Conservation (phyloP, 805 yeast genomes). For the Ogataea kodamae region DNA sequence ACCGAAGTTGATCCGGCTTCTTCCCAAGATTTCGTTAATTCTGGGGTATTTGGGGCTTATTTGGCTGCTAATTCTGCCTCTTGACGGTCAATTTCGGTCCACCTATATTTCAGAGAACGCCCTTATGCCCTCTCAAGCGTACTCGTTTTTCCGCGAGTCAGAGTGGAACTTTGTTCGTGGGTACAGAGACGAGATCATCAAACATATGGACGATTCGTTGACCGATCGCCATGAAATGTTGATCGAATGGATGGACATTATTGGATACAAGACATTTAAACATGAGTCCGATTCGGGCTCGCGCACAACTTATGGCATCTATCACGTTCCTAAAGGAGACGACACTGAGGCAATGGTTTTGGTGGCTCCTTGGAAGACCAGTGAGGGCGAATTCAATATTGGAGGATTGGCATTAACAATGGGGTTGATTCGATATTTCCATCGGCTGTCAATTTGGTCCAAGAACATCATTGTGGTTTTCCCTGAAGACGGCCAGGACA, state of each 20-base stretch:
- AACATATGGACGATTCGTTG: constrained; percentile 34
- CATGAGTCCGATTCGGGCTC: constrained; percentile 28
- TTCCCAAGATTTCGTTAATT: constrained; percentile 43
- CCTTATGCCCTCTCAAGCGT: constrained; percentile 93
- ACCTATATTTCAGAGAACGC: constrained; percentile 96
- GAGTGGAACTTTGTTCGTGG: constrained; percentile 94
- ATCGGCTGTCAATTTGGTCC: constrained; percentile 90
- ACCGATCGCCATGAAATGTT: constrained; percentile 44
- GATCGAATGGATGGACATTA: constrained; percentile 57
- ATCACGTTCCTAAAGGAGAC: constrained; percentile 93
- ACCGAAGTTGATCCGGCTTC: constrained; percentile 40
- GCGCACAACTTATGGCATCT: constrained; percentile 60
- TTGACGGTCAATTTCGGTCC: constrained; percentile 74
- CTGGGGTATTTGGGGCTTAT: constrained; percentile 45
- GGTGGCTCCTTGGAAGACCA: constrained; percentile 81
- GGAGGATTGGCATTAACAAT: constrained; percentile 78
- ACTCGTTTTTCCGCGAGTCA: constrained; percentile 84
- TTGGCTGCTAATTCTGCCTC: constrained; percentile 66
- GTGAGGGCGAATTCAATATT: constrained; percentile 60
- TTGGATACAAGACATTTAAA: constrained; percentile 65
- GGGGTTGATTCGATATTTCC: constrained; percentile 75
- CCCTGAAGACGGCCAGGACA: constrained; percentile 64
- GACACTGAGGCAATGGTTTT: constrained; percentile 93
- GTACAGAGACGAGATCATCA: constrained; percentile 56
- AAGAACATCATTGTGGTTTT: constrained; percentile 86